Percentiles rank a stretch among this genome's conserved stretches.
Conservation (phyloP, 1,139 yeast species). For the Yamadazyma atlantica region DNA sequence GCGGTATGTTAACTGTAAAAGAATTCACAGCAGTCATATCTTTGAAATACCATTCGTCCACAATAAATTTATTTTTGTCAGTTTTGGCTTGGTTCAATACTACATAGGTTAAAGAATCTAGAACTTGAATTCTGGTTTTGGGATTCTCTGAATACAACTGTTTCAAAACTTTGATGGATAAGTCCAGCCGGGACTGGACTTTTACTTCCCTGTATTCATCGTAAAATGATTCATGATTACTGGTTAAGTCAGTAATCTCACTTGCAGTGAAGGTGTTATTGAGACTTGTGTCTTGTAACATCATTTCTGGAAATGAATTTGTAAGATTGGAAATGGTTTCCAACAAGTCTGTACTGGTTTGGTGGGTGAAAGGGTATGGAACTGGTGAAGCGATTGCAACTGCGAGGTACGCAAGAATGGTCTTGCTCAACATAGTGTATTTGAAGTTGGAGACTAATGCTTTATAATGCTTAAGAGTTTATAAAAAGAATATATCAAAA, state of each 20-base stretch:
- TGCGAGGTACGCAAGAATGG: too few species aligned
- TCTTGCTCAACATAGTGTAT: too few species aligned
- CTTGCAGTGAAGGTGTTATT: background rate
- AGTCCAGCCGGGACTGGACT: slow-evolving; percentile 4
- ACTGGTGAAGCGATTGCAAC: too few species aligned
- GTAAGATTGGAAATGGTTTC: too few species aligned
- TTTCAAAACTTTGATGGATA: slow-evolving; percentile 6
- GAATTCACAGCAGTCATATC: slow-evolving; percentile 4
- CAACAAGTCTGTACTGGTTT: too few species aligned
- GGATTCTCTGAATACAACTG: slow-evolving; percentile 1
- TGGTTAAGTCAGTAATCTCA: slow-evolving; percentile 8
- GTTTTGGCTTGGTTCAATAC: slow-evolving; percentile 4
- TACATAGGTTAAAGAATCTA: slow-evolving; percentile 9
- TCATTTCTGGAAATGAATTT: too few species aligned
- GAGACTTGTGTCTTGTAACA: too few species aligned
- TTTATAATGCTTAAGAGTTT: too few species aligned
- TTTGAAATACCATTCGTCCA: slow-evolving; percentile 13
- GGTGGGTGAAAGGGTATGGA: too few species aligned
- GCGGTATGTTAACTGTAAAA: slow-evolving; percentile 3
- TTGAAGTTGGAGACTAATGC: too few species aligned
- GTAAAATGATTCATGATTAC: slow-evolving; percentile 8
- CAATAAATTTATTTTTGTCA: slow-evolving; percentile 1
- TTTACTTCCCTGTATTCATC: slow-evolving; percentile 7
- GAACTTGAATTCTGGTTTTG: slow-evolving; percentile 6
- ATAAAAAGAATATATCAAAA: too few species aligned